These are phyloP conservation scores for Trichosporon ovoides DNA, from an alignment of 1,284 basidiomycete genomes.

Conservation along the genomic window DNA sequence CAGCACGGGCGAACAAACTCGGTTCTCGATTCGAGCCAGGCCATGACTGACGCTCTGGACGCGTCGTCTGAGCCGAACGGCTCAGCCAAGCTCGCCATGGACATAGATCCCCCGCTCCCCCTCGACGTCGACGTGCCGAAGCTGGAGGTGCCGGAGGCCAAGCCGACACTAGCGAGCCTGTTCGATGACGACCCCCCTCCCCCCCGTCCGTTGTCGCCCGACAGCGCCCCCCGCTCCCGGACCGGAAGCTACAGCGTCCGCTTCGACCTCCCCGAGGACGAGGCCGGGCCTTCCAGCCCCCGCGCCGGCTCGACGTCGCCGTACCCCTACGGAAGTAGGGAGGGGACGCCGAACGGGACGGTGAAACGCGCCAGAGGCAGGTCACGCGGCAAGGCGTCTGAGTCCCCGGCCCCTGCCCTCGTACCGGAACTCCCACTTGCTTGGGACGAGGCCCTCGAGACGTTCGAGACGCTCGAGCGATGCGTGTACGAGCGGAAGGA, in stretches of 20 bases:
- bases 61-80: no score
- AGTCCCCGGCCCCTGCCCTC: conserved; percentile 47
- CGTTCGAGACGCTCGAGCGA: conserved; percentile 66
- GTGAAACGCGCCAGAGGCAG: background rate
- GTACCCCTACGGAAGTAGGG: background rate
- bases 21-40: no score
- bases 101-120: background rate
- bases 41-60: no score
- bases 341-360: background rate
- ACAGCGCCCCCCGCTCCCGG: background rate
- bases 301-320: background rate
- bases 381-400: background rate
- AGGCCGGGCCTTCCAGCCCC: background rate
- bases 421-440: conserved; percentile 73
- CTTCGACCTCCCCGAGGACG: conserved; percentile 3
- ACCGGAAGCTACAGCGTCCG: background rate
- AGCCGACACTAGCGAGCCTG: background rate
- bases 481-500: conserved; percentile 86
- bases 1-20: no score
- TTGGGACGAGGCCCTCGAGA: conserved; percentile 64
- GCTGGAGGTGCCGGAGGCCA: background rate
- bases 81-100: background rate
- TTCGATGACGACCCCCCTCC: background rate
- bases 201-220: background rate
- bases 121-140: background rate